Conservation (phyloP, 2,329 filamentous ascomycete species). For the Metarhizium rileyi region DNA sequence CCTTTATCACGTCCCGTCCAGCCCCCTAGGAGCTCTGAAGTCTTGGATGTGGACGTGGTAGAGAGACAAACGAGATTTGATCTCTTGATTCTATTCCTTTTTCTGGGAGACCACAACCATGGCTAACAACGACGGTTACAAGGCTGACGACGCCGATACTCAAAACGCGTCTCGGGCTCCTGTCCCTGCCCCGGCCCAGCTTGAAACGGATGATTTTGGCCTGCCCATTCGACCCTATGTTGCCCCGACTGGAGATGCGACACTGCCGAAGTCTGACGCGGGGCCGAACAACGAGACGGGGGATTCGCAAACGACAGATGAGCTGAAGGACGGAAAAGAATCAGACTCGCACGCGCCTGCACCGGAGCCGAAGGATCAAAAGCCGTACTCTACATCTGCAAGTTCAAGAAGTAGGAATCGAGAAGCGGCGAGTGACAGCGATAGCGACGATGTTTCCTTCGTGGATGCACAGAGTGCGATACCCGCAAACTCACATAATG, state of each 20-base stretch:
- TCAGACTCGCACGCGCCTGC: neutral
- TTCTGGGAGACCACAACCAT: conserved; percentile 9
- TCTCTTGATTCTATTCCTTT: conserved; percentile 4
- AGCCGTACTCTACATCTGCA: neutral
- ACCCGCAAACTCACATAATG: neutral
- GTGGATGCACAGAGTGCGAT: conserved; percentile 24
- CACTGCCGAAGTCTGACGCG: conserved; percentile 8
- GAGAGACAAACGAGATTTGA: neutral
- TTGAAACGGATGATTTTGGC: conserved; percentile 61
- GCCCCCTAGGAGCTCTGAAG: conserved; percentile 8
- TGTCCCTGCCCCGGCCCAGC: conserved; percentile 11
- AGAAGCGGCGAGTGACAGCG: conserved; percentile 14
- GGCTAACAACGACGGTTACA: conserved; percentile 15
- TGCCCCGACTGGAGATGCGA: conserved; percentile 18
- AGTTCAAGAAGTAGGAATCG: neutral
- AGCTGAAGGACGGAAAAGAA: neutral
- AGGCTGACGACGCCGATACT: conserved; percentile 10
- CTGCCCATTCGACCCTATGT: conserved; percentile 49
- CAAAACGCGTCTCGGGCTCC: conserved; percentile 19
- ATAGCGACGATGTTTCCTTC: conserved; percentile 29
- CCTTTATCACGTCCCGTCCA: conserved; percentile 15
- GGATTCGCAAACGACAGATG: neutral
- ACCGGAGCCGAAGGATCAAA: neutral
- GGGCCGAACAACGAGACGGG: neutral
- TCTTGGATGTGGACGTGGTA: conserved; percentile 19